Base-by-base conservation (phyloP, 305 asterid species). In the Fraxinus nigra region DNA sequence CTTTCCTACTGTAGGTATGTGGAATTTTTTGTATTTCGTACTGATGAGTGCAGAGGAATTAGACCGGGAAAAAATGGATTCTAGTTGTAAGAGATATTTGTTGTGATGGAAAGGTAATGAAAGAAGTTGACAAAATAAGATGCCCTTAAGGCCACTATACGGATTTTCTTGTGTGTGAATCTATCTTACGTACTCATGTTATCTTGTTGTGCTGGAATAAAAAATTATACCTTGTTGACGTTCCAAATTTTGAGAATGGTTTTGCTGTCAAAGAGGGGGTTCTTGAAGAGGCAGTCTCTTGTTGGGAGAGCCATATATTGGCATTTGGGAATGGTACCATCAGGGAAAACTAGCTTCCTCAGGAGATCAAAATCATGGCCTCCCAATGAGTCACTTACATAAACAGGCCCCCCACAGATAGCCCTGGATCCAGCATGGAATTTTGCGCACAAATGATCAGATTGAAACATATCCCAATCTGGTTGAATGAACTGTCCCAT, bases 401-500 rank as follows among this genome's bases (percentile, higher is more conserved):
- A 93, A 18, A 93, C 90, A 16, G 97, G 98, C 0, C 98, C 96
- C 0, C 98, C 98, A 78, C 95, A 91, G 0, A 93, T 91, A 16
- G 98, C 98, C 83, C 98, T 87, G 33, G 97, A 93, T 0, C 93
- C 98, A 1, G 97, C 97, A 73, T 93, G 98, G 61, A 91, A 93
- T 56, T 90, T 93, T 1, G 97, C 95, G 46, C 94, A 87, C 3
- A 88, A 32, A 85, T 93, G 98, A 65, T 93, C 97, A 0, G 97
- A 87, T 59, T 93, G 98, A 75, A 93, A 93, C 97, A 93, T 93
- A 84, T 92, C 98, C 95, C 98, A 93, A 46, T 93, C 98, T 35
- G 97, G 98, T 54, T 90, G 97, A 84, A 93, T 91, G 75, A 93
- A 83, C 75, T 93, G 97, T 9, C 97, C 96, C 95, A 91, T 93